phyloP scores from a whole-genome alignment of 163 green algal genomes.

The Scenedesmus sp. region DNA sequence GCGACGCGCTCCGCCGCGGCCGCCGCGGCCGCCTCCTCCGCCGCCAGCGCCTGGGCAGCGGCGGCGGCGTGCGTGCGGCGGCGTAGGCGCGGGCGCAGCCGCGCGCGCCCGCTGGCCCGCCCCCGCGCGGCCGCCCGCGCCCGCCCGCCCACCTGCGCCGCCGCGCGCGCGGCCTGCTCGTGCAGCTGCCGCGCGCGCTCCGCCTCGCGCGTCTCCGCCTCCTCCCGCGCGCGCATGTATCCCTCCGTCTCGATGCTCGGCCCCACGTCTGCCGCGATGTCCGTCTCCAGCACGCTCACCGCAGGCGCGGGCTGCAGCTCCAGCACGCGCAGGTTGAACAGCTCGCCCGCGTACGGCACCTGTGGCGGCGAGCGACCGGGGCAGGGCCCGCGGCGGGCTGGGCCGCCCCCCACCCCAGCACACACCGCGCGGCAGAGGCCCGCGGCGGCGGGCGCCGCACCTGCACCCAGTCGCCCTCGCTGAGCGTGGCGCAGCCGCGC shows the following conservation, averaged over 20 bases:
- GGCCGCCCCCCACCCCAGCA: not conserved
- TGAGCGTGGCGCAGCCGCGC: constrained; percentile 69
- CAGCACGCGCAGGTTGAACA: constrained; percentile 54
- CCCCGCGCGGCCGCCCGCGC: not conserved
- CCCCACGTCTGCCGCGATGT: constrained; percentile 80
- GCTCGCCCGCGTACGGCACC: constrained; percentile 7
- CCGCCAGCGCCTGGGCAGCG: not conserved
- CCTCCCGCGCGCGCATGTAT: constrained; percentile 43
- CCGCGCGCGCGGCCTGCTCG: constrained; percentile 35
- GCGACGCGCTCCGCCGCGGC: constrained; percentile 13
- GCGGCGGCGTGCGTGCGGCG: too few species aligned
- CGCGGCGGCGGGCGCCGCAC: constrained; percentile 34
- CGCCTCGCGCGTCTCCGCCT: constrained; percentile 31
- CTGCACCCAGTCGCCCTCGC: constrained; percentile 75
- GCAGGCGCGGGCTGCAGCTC: constrained; percentile 69
- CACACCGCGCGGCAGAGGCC: not conserved
- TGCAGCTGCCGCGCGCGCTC: constrained; percentile 31
- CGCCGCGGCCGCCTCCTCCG: constrained; percentile 29
- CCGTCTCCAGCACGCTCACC: constrained; percentile 79
- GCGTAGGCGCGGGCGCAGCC: too few species aligned
- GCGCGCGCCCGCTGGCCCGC: not conserved
- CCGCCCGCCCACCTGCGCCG: constrained; percentile 24
- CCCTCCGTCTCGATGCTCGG: constrained; percentile 57
- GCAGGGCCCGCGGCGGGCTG: too few species aligned
- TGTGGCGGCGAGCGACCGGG: too few species aligned